A percentile compares a stretch with the other conserved stretches of the same genome.
Conservation (phyloP, 73 alveolate species). For the Effrenium voratum region DNA sequence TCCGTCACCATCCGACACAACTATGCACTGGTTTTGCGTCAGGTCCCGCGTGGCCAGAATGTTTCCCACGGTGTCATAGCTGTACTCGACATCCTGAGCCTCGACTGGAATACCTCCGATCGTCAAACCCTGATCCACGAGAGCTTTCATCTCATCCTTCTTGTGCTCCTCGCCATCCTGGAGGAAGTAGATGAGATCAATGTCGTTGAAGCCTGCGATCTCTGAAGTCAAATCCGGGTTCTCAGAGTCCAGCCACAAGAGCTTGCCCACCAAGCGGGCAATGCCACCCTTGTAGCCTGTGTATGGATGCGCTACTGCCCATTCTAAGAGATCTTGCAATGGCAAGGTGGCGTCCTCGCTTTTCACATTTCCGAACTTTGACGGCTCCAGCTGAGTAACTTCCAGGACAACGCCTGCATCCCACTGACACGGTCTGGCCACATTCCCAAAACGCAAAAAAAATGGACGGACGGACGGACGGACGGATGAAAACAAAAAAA, state of each 20-base stretch:
- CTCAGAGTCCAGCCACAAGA: conserved; percentile 51
- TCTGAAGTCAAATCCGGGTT: conserved; percentile 62
- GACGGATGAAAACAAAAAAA: too few species aligned
- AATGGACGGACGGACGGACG: too few species aligned
- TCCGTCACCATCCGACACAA: conserved; percentile 53
- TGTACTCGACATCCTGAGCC: conserved; percentile 72
- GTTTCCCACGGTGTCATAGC: conserved; percentile 48
- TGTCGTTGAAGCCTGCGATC: conserved; percentile 68
- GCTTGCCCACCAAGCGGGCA: conserved; percentile 82
- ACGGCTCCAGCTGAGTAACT: conserved; percentile 44
- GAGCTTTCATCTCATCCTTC: conserved; percentile 33
- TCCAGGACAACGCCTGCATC: conserved; percentile 21
- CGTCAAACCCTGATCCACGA: conserved; percentile 41
- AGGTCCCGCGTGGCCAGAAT: conserved; percentile 82
- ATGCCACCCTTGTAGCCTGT: conserved; percentile 92
- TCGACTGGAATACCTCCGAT: conserved; percentile 76
- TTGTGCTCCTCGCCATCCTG: conserved; percentile 59
- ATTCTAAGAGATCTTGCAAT: conserved; percentile 83
- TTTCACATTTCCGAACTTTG: conserved; percentile 42
- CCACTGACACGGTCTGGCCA: too few species aligned
- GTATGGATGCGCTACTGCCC: conserved; percentile 67
- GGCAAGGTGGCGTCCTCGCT: conserved; percentile 71
- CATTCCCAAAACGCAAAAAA: too few species aligned
- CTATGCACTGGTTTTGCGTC: conserved; percentile 72
- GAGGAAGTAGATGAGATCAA: conserved; percentile 45